Percentiles rank a stretch among this genome's conserved stretches.
Conservation (phyloP, 345 rosid genomes). For the Linum trigynum region DNA sequence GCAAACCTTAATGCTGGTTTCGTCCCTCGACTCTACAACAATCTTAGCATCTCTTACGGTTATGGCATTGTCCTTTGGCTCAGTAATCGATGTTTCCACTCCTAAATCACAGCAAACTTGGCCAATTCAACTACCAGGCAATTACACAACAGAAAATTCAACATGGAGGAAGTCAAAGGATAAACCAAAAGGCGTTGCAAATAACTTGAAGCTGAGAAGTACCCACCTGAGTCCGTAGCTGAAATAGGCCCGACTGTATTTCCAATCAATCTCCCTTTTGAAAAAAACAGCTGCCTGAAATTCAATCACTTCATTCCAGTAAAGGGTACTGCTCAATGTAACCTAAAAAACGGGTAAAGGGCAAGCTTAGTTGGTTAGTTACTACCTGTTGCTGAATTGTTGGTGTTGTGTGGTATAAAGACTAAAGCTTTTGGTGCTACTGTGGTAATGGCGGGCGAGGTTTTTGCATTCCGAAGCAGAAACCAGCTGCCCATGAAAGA, state of each 20-base stretch:
- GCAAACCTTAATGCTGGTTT: constrained; percentile 40
- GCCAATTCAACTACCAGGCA: neutral
- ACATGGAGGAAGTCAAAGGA: neutral
- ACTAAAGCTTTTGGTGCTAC: neutral
- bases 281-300: constrained; percentile 14
- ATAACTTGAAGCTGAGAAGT: neutral
- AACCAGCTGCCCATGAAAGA: neutral
- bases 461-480: neutral
- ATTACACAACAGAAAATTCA: neutral
- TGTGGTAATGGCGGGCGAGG: neutral
- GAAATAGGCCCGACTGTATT: constrained; percentile 24
- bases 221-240: constrained; percentile 42
- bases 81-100: constrained; percentile 42
- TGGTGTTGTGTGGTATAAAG: neutral
- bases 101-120: constrained; percentile 17
- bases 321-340: neutral
- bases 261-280: constrained; percentile 4
- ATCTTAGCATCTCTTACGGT: constrained; percentile 39
- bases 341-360: neutral
- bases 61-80: constrained; percentile 29
- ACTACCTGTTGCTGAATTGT: neutral
- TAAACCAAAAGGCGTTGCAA: neutral
- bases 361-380: neutral
- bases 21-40: constrained; percentile 36
- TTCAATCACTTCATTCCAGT: constrained; percentile 13